These are phyloP conservation scores for Lepidium aucheri DNA, from an alignment of 345 rosid species.

Conservation along the genomic window DNA sequence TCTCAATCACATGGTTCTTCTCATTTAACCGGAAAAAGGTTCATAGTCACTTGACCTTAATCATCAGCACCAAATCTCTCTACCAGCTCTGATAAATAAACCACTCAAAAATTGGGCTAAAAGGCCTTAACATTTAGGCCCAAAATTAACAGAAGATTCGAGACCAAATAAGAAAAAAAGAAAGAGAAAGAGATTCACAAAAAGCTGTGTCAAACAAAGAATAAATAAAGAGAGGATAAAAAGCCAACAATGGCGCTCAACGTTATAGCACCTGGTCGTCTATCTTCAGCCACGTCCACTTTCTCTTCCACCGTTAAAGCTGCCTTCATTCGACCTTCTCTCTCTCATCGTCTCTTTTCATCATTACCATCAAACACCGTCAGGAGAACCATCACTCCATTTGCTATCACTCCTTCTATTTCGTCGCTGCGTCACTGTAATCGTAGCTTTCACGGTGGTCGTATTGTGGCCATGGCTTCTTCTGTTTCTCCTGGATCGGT, in stretches of 20 bases:
- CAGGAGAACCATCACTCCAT: neutral
- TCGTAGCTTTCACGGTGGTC: slow-evolving; percentile 43
- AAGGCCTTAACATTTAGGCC: neutral
- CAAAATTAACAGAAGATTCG: neutral
- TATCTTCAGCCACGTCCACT: slow-evolving; percentile 27
- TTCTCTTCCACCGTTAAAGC: slow-evolving; percentile 14
- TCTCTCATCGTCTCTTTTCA: neutral
- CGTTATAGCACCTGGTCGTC: slow-evolving; percentile 29
- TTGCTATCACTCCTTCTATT: neutral
- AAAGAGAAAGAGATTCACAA: neutral
- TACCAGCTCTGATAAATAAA: too few species aligned
- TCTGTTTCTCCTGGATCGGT: slow-evolving; percentile 37
- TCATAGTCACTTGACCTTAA: too few species aligned
- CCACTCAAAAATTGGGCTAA: too few species aligned
- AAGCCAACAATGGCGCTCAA: slow-evolving; percentile 32
- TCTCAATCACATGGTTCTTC: neutral
- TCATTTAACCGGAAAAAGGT: neutral
- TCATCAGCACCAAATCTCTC: too few species aligned
- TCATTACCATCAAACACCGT: neutral
- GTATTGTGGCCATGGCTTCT: slow-evolving; percentile 44
- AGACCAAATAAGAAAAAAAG: neutral
- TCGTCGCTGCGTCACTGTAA: slow-evolving; percentile 4
- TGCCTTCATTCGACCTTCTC: neutral
- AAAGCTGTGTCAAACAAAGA: neutral
- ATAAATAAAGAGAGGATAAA: neutral